Base-by-base conservation (phyloP, 106 monocot genomes). In the Cymbidium sinense region DNA sequence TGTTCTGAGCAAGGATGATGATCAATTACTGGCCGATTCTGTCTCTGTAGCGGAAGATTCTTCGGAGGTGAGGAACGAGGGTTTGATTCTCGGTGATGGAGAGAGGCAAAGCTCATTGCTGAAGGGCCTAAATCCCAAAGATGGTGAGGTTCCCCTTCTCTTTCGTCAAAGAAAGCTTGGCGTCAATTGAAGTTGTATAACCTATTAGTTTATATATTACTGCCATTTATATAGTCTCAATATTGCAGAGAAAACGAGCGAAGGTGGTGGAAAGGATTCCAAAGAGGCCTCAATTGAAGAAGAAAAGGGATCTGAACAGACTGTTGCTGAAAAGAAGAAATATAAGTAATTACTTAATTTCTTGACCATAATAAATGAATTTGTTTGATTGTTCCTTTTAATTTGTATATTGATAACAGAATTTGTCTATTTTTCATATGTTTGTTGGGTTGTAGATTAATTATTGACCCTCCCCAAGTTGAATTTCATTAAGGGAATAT, bases 321-420 rank as follows among this genome's bases (percentile, higher is more conserved):
- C 36, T n/a, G 37, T 9, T 71, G 71, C 19, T n/a, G 12, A 69
- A 33, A 69, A 69, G 69, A 69, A 69, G 33, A 69, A 69, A 34
- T 33, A 69, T 33, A 17, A 69, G 69, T 31, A 31, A 18, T 17
- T 34, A 31, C 2, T 69, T 69, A 5, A 69, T 29, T 34, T 34
- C 47, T 13, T 13, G 47, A 13, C 47, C 11, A 47, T 47, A 13
- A 47, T 15, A 13, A 62, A 23, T 7, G 27, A 62, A 0, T 62
- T 62, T 23, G 61, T 23, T 62, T 21, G 27, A 62, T 62, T 62
- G 25, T 27, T 62, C 47, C 47, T 47, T n/a, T 47, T 47, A 47
- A 47, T 47, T 11, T 47, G 47, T 13, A 47, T 47, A 47, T 47
- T 47, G 47, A 47, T 47, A 13, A 47, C 47, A 47, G 1, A 47